Percentiles rank a stretch among this genome's conserved stretches.
Evolutionary conservation across 257 asterid species (phyloP).

Genomic region (Schizonepeta tenuifolia): DNA sequence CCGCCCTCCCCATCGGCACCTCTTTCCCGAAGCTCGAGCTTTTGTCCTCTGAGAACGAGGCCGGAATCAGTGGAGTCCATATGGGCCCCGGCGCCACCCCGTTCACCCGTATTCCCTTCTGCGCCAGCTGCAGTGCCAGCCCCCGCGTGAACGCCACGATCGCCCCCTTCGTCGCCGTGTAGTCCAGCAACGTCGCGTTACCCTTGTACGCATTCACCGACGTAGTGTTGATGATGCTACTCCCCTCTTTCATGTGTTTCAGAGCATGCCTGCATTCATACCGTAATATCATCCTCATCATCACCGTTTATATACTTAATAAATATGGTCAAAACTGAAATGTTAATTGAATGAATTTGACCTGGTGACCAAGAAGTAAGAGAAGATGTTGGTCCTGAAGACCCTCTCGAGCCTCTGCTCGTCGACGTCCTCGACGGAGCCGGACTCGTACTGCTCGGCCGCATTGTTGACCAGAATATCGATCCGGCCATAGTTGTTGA

Average conservation of each 20-base stretch:
- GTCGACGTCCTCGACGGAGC: conserved; percentile 67
- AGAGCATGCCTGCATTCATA: conserved; percentile 51
- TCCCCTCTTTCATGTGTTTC: conserved; percentile 77
- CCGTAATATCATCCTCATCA: no score
- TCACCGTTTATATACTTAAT: no score
- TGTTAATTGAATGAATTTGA: neutral
- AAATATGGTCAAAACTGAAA: no score
- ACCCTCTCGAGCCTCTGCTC: conserved; percentile 70
- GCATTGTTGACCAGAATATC: conserved; percentile 75
- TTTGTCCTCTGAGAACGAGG: conserved; percentile 60
- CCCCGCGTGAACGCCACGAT: conserved; percentile 74
- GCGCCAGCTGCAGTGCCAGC: conserved; percentile 56
- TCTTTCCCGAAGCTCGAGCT: conserved; percentile 50
- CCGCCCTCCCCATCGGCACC: conserved; percentile 82
- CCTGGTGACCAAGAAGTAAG: conserved; percentile 59
- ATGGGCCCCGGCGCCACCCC: conserved; percentile 85
- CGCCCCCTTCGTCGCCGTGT: conserved; percentile 76
- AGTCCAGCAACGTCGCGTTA: conserved; percentile 58
- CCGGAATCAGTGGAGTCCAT: conserved; percentile 79
- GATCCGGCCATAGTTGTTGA: conserved; percentile 48
- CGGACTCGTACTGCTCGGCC: conserved; percentile 63
- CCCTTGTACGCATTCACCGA: conserved; percentile 74
- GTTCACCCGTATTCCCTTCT: conserved; percentile 66
- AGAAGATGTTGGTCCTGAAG: conserved; percentile 65
- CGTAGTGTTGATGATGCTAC: conserved; percentile 71